phyloP scores from a whole-genome alignment of 495 filamentous ascomycete genomes.

The Penicillium angulare region DNA sequence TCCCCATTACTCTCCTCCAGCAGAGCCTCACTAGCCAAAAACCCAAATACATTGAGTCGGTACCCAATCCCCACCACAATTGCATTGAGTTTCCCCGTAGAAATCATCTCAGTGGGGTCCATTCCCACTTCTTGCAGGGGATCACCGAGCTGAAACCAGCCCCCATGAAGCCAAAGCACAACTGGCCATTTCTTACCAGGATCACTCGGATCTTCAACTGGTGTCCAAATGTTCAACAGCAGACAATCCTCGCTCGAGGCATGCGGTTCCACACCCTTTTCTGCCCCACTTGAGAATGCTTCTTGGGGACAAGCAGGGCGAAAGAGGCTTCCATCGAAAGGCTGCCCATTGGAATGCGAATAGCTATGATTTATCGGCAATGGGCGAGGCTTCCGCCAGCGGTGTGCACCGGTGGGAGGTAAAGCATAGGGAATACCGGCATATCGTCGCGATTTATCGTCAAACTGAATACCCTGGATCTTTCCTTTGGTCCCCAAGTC shows the following conservation, averaged over 20 bases:
- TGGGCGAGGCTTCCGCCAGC: conserved; percentile 43
- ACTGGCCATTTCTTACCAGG: conserved; percentile 49
- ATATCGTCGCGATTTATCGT: conserved; percentile 29
- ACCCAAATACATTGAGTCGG: conserved; percentile 60
- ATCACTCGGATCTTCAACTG: conserved; percentile 19
- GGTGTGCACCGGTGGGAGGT: conserved; percentile 37
- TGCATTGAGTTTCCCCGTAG: conserved; percentile 44
- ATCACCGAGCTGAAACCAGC: conserved; percentile 49
- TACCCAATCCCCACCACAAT: conserved; percentile 61
- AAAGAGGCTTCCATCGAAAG: conserved; percentile 40
- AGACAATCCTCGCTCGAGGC: conserved; percentile 46
- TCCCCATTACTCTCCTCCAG: conserved; percentile 40
- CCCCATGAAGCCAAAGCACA: conserved; percentile 53
- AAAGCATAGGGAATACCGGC: conserved; percentile 47
- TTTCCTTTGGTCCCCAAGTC: conserved; percentile 3
- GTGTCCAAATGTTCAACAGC: conserved; percentile 43
- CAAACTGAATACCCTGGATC: conserved; percentile 22
- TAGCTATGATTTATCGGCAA: conserved; percentile 37
- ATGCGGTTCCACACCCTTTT: conserved; percentile 16
- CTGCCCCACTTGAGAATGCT: conserved; percentile 19
- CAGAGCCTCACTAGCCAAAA: conserved; percentile 47
- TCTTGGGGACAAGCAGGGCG: conserved; percentile 48
- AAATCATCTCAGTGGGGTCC: conserved; percentile 49
- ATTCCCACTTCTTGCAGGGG: conserved; percentile 32
- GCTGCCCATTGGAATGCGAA: conserved; percentile 9